Conservation (phyloP, 75 land plant genomes). For the Gnetum montanum region DNA sequence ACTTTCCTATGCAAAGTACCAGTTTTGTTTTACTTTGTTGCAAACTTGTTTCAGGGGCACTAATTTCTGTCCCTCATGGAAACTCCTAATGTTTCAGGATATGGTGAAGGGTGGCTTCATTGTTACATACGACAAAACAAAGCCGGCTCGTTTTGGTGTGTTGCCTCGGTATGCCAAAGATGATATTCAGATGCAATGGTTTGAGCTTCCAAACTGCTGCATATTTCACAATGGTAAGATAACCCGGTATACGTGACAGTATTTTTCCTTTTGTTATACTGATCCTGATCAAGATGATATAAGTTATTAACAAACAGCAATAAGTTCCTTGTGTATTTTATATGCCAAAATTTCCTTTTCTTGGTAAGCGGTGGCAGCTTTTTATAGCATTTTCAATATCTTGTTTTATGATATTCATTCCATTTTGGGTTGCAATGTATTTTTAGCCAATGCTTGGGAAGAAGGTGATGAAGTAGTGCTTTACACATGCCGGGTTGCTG, state of each 20-base stretch:
- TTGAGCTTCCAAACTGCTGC: slow-evolving; percentile 82
- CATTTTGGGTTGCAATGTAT: neutral
- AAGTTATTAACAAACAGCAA: neutral
- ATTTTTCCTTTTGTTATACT: neutral
- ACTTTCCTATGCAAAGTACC: neutral
- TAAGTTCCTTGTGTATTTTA: neutral
- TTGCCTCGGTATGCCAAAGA: slow-evolving; percentile 89
- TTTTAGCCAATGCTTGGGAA: slow-evolving; percentile 95
- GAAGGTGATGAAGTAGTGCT: slow-evolving; percentile 90
- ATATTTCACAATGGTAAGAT: slow-evolving; percentile 86
- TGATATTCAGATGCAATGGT: slow-evolving; percentile 78
- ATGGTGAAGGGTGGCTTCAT: slow-evolving; percentile 63
- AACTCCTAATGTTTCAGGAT: slow-evolving; percentile 30
- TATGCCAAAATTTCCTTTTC: too few relatives aligned
- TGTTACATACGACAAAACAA: slow-evolving; percentile 55
- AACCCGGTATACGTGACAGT: neutral
- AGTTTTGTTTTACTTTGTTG: neutral
- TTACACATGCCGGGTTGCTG: slow-evolving; percentile 63
- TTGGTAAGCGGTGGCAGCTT: neutral
- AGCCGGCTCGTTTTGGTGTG: slow-evolving; percentile 73
- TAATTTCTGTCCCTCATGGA: neutral
- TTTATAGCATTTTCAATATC: neutral
- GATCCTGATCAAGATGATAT: neutral
- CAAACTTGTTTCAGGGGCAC: neutral
- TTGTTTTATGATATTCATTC: neutral